Base-by-base conservation (phyloP, 495 filamentous ascomycete genomes). In the Hypoxylon lenormandii region DNA sequence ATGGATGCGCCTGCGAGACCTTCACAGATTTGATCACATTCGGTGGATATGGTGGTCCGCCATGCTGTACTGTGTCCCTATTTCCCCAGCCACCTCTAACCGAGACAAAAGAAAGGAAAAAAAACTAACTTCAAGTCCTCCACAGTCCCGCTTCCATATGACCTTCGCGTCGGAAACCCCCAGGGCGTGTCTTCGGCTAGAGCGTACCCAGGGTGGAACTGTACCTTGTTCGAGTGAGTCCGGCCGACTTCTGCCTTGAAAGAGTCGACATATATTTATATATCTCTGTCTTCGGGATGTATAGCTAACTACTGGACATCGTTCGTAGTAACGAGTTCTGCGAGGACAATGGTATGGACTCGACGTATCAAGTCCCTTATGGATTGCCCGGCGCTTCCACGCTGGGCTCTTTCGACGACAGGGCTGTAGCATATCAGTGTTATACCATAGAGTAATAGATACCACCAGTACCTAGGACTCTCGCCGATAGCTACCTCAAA, bases 121-220 rank as follows among this genome's bases (percentile, higher is more conserved):
- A 45, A 45, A 45, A 57, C 52, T 48, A 15, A 40, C 55, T 51
- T 12, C 19, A 19, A 3, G 6, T 26, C 5, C 11, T 11, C 3
- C 16, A 16, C 36, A 66, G 62, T 66, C 19, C 61, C 51, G 18
- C 68, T 71, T 0, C 68, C 68, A 2, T 37, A 71, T 8, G 68
- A 59, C 57, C 62, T 71, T 1, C 68, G 57, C 21, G 57, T 66
- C 16, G 62, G 68, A 1, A 57, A 56, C 36, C 62, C 68, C 11
- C 57, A 71, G 42, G 68, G 68, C 46, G 62, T 71, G 5, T 66
- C 68, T 2, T 71, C 68, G 0, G 68, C 67, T 0, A 50, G 67
- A 3, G 64, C 67, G 10, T 65, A 61, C 21, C 61, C 61, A 28
- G 55, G 55, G 50, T 70, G 67, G 67, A 70, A 62, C 40, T 70